Evolutionary conservation across 2,329 filamentous ascomycete genomes (phyloP).

Genomic region (Cytospora leucostoma): DNA sequence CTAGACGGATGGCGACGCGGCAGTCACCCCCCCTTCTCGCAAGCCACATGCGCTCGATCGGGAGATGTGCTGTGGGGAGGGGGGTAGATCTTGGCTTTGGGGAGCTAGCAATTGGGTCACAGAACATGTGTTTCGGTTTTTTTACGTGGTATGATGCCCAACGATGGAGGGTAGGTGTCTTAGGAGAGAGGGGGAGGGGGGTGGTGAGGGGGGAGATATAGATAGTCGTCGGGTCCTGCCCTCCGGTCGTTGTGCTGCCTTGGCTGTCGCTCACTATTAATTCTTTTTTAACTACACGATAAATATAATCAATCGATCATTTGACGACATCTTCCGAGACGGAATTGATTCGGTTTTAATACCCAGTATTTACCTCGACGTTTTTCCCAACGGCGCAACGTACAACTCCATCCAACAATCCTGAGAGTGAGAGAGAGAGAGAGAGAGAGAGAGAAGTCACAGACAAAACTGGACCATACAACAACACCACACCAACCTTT

Average conservation of each 20-base stretch:
- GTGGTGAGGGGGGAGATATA: not conserved
- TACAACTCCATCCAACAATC: no score
- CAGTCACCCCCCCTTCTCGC: not conserved
- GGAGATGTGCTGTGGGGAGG: no score
- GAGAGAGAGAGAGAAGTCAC: no score
- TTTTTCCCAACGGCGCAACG: no score
- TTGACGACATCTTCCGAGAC: no score
- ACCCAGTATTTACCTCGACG: no score
- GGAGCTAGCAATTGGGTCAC: not conserved
- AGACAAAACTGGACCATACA: no score
- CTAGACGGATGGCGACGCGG: not conserved
- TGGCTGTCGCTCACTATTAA: not conserved
- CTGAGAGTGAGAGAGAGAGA: no score
- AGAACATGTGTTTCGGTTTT: not conserved
- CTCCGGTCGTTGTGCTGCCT: not conserved
- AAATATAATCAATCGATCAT: no score
- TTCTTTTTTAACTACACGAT: not conserved
- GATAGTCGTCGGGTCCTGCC: not conserved
- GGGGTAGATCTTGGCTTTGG: not conserved
- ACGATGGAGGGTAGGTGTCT: not conserved
- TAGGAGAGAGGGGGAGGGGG: no score
- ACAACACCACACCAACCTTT: no score
- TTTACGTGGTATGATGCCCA: not conserved
- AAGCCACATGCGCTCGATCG: not conserved
- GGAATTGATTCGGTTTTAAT: no score